These are phyloP conservation scores for Lentinula sp. DNA, from an alignment of 768 basidiomycete species.

Conservation along the genomic window DNA sequence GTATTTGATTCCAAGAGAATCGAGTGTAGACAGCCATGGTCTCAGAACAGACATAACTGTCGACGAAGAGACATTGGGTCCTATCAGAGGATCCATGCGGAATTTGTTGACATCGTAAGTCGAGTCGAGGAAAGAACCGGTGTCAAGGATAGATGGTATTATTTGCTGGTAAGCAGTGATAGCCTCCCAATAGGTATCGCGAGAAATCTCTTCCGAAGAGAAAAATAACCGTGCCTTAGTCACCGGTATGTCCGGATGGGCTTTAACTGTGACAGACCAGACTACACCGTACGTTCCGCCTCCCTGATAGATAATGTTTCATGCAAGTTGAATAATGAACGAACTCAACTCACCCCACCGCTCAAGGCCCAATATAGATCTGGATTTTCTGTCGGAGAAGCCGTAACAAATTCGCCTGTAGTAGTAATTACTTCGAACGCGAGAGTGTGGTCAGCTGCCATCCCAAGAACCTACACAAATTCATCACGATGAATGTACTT, in stretches of 20 bases:
- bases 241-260: constrained; percentile 4
- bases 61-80: neutral
- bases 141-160: neutral
- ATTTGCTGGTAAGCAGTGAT: constrained; percentile 3
- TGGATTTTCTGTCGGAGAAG: constrained; percentile 24
- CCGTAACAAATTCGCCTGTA: constrained; percentile 24
- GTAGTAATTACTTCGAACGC: constrained; percentile 35
- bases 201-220: neutral
- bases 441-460: constrained; percentile 20
- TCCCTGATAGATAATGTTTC: neutral
- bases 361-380: constrained; percentile 36
- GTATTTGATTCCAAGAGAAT: constrained; percentile 12
- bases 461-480: constrained; percentile 5
- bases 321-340: neutral
- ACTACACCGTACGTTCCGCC: constrained; percentile 6
- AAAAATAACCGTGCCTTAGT: neutral
- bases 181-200: constrained; percentile 6
- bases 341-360: constrained; percentile 15
- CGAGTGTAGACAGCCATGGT: neutral
- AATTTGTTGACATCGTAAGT: neutral
- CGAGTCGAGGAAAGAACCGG: neutral
- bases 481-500: neutral
- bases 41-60: neutral
- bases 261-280: constrained; percentile 5
- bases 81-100: constrained; percentile 1